Evolutionary conservation across 257 asterid species (phyloP).

Genomic region (Petunia secreta): DNA sequence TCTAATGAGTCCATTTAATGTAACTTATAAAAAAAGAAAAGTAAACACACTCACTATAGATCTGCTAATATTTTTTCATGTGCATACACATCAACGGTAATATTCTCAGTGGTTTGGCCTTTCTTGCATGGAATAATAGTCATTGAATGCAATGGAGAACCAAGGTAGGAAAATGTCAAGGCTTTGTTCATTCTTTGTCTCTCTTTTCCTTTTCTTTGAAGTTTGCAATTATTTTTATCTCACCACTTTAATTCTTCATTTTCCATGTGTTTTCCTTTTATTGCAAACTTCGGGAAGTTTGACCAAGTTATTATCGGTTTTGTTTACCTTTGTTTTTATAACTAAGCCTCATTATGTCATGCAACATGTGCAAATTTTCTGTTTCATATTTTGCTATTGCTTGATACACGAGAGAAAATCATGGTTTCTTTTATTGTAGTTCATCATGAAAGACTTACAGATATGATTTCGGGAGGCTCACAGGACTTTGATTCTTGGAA

Average conservation of each 20-base stretch:
- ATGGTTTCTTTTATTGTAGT: conserved; percentile 45
- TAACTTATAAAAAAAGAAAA: neutral
- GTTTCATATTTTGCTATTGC: conserved; percentile 26
- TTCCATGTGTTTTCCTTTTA: neutral
- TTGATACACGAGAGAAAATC: conserved; percentile 28
- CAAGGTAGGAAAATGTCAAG: neutral
- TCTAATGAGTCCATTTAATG: conserved; percentile 1
- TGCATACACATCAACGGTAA: neutral
- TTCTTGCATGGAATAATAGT: neutral
- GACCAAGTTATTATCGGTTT: conserved; percentile 2
- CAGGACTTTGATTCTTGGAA: conserved; percentile 69
- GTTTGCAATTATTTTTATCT: neutral
- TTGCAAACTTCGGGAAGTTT: conserved; percentile 2
- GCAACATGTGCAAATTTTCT: conserved; percentile 17
- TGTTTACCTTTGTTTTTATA: neutral
- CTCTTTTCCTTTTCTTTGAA: neutral
- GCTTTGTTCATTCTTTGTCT: conserved; percentile 9
- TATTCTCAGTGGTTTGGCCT: neutral
- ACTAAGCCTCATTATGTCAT: conserved; percentile 5
- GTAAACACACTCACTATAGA: neutral
- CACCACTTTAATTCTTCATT: neutral
- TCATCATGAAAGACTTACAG: conserved; percentile 51
- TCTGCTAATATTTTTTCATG: conserved; percentile 1
- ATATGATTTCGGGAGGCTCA: conserved; percentile 56
- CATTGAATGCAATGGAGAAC: conserved; percentile 12